Percentiles rank a stretch among this genome's conserved stretches.
Evolutionary conservation across 306 rosid species (phyloP).

Genomic region (Vigna angularis): DNA sequence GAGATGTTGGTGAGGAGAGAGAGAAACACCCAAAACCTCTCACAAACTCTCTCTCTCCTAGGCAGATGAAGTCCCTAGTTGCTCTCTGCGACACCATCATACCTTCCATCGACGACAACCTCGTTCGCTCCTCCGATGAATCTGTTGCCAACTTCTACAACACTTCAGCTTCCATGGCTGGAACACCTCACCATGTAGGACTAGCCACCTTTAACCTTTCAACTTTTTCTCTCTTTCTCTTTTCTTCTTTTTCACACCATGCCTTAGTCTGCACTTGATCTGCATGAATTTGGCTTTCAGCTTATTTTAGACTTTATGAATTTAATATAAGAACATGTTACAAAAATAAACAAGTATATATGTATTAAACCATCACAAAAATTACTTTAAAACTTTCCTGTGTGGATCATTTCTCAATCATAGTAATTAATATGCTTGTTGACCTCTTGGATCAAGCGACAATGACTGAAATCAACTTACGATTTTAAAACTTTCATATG

Average conservation of each 20-base stretch:
- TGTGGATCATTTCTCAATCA: neutral
- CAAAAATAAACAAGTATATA: neutral
- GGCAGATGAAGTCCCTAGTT: slow-evolving; percentile 68
- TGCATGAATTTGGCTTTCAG: neutral
- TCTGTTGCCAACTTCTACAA: slow-evolving; percentile 52
- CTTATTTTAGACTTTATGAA: neutral
- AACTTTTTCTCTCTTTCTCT: neutral
- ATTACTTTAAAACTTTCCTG: neutral
- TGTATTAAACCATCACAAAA: neutral
- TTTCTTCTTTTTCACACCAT: neutral
- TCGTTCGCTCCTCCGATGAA: slow-evolving; percentile 10
- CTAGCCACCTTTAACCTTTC: neutral
- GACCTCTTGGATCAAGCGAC: neutral
- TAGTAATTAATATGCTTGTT: neutral
- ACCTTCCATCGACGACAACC: slow-evolving; percentile 54
- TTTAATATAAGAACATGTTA: neutral
- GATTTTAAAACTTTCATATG: neutral
- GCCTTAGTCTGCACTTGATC: neutral
- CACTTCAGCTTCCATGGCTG: slow-evolving; percentile 72
- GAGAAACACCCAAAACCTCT: slow-evolving; percentile 3
- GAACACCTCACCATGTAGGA: slow-evolving; percentile 67
- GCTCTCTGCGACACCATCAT: slow-evolving; percentile 73
- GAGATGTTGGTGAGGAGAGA: neutral
- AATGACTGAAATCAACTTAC: neutral
- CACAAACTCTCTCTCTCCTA: slow-evolving; percentile 50